Evolutionary conservation across 1,284 basidiomycete species (phyloP), one percentile per base, ranked within the genome.

Genomic region (Peniophora sp.): DNA sequence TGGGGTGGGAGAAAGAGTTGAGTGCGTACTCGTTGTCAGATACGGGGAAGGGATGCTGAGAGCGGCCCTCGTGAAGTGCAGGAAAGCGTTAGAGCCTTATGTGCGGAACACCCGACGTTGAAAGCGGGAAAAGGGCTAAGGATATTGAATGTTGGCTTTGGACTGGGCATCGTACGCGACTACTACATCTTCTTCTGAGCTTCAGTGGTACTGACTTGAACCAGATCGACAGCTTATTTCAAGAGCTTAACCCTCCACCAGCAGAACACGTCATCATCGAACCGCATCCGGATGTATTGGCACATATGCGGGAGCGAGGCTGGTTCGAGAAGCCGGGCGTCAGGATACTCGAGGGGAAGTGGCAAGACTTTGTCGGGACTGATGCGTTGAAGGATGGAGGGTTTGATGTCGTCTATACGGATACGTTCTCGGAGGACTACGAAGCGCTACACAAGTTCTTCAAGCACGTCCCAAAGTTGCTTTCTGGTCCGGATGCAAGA

Each of bases 351-450:
- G 85, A 92, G 65, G 92, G 92, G 0, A 85, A 85, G 64, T 97
- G 94, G 94, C 92, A 97, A 69, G 89, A 95, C 58, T 85, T 84
- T 60, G 65, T 92, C 34, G 74, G 79, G 24, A 71, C 67, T 44
- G 73, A 81, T 12, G 73, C 79, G 39, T 66, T 85, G 9, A 66
- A 60, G 36, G 64, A 76, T 18, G 81, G 85, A 24, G 87, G 84
- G 0, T 98, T 96, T 60, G 94, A 97, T 61, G 81, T 88, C 10
- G 68, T 98, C 36, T 98, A 97, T 65, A 94, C 90, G n/a, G 96
- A 98, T 64, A 94, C 94, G 0, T 97, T 97, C 67, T 87, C 89
- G 0, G 93, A 98, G 64, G 80, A 88, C 49, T 98, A 97, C 61
- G 66, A 74, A 54, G 88, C 89, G 55, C 74, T 98, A 35, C 82